Evolutionary conservation across 805 yeast species (phyloP).

Genomic region (Saccharomyces paradoxus): DNA sequence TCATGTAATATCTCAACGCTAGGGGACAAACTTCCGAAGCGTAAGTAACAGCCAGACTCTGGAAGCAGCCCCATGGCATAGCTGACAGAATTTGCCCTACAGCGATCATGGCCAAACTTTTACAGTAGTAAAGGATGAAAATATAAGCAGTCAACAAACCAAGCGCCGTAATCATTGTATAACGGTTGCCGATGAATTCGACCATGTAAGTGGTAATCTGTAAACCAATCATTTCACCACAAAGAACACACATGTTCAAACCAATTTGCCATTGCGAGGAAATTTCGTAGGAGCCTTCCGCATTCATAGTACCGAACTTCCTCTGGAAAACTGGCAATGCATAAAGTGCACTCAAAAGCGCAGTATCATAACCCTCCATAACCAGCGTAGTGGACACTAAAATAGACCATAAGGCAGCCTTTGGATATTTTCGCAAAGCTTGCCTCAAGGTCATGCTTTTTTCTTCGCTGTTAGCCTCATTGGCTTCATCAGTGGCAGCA

Average conservation of each 20-base stretch:
- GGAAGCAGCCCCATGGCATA: constrained; percentile 48
- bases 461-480: constrained; percentile 19
- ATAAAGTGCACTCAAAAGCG: constrained; percentile 36
- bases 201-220: constrained; percentile 37
- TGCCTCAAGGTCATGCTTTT: constrained; percentile 24
- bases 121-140: constrained; percentile 42
- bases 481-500: constrained; percentile 11
- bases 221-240: constrained; percentile 42
- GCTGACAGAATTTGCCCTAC: constrained; percentile 40
- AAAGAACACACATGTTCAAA: constrained; percentile 19
- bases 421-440: constrained; percentile 37
- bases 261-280: constrained; percentile 39
- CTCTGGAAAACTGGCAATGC: constrained; percentile 38
- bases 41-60: constrained; percentile 43
- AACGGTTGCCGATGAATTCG: constrained; percentile 40
- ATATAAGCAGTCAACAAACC: constrained; percentile 32
- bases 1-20: constrained; percentile 41
- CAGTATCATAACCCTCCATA: constrained; percentile 44
- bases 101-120: constrained; percentile 32
- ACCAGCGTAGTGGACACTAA: constrained; percentile 37
- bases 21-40: constrained; percentile 53
- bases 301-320: constrained; percentile 34
- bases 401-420: constrained; percentile 42
- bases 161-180: constrained; percentile 32
- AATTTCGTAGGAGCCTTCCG: constrained; percentile 28